Conservation (phyloP, 2,329 filamentous ascomycete species). For the Fusarium sororula region DNA sequence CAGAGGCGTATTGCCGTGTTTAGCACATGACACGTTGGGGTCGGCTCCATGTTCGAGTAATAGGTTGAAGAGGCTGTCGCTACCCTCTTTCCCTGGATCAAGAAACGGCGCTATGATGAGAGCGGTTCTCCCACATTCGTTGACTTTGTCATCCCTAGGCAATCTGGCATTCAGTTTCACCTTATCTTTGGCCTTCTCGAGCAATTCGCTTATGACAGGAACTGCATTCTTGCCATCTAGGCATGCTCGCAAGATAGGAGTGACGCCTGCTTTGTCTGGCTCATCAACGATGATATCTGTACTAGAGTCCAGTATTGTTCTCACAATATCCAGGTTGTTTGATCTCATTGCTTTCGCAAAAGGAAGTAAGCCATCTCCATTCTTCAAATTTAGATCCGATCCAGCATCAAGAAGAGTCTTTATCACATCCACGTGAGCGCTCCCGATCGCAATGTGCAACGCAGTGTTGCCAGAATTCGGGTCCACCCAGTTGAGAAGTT, state of each 20-base stretch:
- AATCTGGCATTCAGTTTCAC: neutral
- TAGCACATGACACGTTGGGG: neutral
- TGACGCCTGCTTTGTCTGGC: neutral
- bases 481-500: neutral
- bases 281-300: fast-evolving
- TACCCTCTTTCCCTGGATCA: neutral
- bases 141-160: fast-evolving
- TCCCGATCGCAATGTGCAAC: neutral
- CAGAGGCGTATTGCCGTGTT: neutral
- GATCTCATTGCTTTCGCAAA: neutral
- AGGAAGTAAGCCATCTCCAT: neutral
- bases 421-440: neutral
- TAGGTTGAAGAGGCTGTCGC: neutral
- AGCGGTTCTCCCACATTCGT: neutral
- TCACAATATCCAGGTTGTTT: fast-evolving
- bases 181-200: neutral
- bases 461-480: neutral
- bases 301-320: neutral
- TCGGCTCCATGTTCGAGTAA: neutral
- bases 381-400: neutral
- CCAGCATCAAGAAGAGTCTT: neutral
- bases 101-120: neutral
- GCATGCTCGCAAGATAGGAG: neutral
- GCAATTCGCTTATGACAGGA: neutral
- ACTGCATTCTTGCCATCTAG: neutral